These are phyloP conservation scores for Marchantia paleacea DNA, from an alignment of 225 moss, liverwort and hornwort genomes.

Conservation along the genomic window DNA sequence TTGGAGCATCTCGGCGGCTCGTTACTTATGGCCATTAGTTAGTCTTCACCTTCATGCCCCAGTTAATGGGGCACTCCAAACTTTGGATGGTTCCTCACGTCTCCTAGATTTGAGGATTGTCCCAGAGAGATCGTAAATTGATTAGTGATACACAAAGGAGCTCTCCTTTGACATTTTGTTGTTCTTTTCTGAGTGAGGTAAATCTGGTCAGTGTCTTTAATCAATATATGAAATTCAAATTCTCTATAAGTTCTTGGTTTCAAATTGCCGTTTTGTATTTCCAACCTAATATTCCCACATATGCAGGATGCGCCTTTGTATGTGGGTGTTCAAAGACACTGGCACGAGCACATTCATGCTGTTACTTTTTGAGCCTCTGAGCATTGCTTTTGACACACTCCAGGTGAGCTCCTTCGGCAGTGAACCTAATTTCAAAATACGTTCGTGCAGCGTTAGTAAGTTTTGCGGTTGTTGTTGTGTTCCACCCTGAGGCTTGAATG, in stretches of 20 bases:
- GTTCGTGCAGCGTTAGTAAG: background rate
- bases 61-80: too few species aligned
- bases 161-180: too few species aligned
- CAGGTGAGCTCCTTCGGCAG: slow-evolving; percentile 53
- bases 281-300: background rate
- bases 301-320: slow-evolving; percentile 88
- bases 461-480: background rate
- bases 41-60: too few species aligned
- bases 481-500: background rate
- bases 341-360: slow-evolving; percentile 93
- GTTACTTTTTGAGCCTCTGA: slow-evolving; percentile 92
- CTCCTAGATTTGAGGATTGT: too few species aligned
- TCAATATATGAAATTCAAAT: too few species aligned
- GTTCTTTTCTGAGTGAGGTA: too few species aligned
- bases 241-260: background rate
- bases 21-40: too few species aligned
- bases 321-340: slow-evolving; percentile 77
- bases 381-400: slow-evolving; percentile 92
- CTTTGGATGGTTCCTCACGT: too few species aligned
- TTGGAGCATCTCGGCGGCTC: too few species aligned
- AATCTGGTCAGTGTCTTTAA: too few species aligned
- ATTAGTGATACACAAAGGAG: too few species aligned
- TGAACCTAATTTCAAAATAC: background rate
- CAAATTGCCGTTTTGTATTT: background rate
- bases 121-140: too few species aligned